Evolutionary conservation across 2,329 filamentous ascomycete genomes (phyloP), one percentile per base, ranked within the genome.

Genomic region (Fusarium sp.): DNA sequence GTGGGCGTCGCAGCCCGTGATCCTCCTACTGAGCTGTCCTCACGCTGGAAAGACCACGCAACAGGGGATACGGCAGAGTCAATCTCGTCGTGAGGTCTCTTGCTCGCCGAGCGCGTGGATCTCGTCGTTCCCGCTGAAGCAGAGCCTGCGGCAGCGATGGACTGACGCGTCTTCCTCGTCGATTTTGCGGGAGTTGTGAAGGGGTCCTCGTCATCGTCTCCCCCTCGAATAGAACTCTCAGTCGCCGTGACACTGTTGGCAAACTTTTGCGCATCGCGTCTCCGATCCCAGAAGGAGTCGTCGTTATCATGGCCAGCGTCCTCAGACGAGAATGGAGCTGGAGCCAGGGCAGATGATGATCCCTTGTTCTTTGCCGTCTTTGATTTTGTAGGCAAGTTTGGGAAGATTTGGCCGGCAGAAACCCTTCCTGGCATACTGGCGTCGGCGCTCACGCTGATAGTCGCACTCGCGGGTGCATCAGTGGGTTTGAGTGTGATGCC

Each of bases 1-100:
- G 86, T 85, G 12, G 90, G 91, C 36, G 91, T 92, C 61, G 85
- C 88, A 62, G 89, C 89, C 73, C 90, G 88, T 36, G 90, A 91
- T 73, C 83, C 86, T 51, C 85, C 82, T 77, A 84, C 68, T 79
- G 85, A 80, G 81, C 85, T 79, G 77, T 81, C 78, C 48, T 87
- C 85, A n/a, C 82, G 82, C 60, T 84, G 83, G 74, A 88, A 86
- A 50, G 85, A 85, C 58, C 85, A 83, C 22, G 85, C 80, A 22
- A 85, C 85, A 6, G 89, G 88, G 51, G 89, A 91, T 65, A 83
- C 82, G 65, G 84, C 82, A 53, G 85, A 83, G 60, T 91, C 88
- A 22, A 85, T 79, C 65, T 90, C 88, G 71, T 91, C 88, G 78
- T 87, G 82, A 33, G 86, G 81, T 63, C 88, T 83, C 84, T 90